Base-by-base conservation (phyloP, 768 basidiomycete species). In the Termitomyces sp. region DNA sequence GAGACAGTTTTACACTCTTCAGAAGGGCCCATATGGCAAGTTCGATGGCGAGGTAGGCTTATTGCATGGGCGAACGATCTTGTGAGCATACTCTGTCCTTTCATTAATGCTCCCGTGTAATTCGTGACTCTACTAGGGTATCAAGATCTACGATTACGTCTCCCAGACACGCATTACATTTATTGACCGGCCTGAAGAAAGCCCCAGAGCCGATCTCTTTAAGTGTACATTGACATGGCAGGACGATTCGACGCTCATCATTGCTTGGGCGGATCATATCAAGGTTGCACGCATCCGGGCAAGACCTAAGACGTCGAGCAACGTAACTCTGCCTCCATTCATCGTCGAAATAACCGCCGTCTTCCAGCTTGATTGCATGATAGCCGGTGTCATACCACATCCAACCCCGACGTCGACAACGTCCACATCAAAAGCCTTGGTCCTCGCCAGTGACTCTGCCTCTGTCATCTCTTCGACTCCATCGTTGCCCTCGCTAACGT, bases 31-130 rank as follows among this genome's bases (percentile, higher is more conserved):
- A 92, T 99, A 55, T 98, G 95, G 94, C 86, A 87, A 54, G 85
- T 88, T 10, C 82, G 88, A 58, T 98, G 97, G 97, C 78, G 85
- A 66, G 88, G 86, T 1, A 82, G 82, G 50, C 77, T 97, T 33
- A 93, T 98, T 63, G 95, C 94, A 0, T 99, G 97, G 97, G 93
- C 95, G 3, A 97, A 95, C 64, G 97, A 99, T 69, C 65, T 86
- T 46, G 93, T 94, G 62, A 68, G 86, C 23, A 71, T 35, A 49
- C 26, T 26, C 5, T 43, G 4, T 28, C 2, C 20, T 4, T 47
- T 55, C 4, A 9, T 43, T 2, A 12, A 12, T 5, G 33, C 1
- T 20, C 6, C 26, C 36, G 35, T 32, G 20, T 30, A 16, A 28
- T 33, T 50, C 8, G 30, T 38, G 36, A 26, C 52, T 26, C 16